phyloP scores from a whole-genome alignment of 352 stramenopile genomes.

The Pythium aquatile region DNA sequence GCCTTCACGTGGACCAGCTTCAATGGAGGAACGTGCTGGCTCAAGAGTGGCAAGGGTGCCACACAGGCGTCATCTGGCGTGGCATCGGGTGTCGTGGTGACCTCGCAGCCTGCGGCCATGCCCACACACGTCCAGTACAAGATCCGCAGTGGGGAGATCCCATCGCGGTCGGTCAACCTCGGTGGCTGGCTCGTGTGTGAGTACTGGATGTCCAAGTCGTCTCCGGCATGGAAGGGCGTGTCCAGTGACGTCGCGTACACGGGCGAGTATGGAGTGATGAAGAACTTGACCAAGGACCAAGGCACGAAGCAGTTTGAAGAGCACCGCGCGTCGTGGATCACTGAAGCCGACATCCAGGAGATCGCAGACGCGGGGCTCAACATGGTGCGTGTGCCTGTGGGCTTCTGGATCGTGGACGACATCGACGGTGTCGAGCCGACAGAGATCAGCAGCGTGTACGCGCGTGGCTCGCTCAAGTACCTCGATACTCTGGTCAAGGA shows the following conservation, averaged over 20 bases:
- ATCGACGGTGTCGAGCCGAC: slow-evolving; percentile 1
- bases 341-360: slow-evolving; percentile 5
- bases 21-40: background rate
- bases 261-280: slow-evolving; percentile 25
- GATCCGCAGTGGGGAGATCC: slow-evolving; percentile 27
- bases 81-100: background rate
- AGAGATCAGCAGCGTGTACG: slow-evolving; percentile 17
- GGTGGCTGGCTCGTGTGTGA: slow-evolving; percentile 33
- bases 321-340: slow-evolving; percentile 38
- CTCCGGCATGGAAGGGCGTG: slow-evolving; percentile 56
- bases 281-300: background rate
- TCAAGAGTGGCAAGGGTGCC: background rate
- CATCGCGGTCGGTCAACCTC: slow-evolving; percentile 50
- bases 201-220: slow-evolving; percentile 56
- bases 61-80: background rate
- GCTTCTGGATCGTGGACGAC: slow-evolving; percentile 53
- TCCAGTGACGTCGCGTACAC: background rate
- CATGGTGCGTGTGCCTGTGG: slow-evolving; percentile 34
- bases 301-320: background rate
- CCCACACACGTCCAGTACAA: slow-evolving; percentile 20
- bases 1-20: background rate
- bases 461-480: slow-evolving; percentile 39
- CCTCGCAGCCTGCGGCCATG: too few relatives aligned
- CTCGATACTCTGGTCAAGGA: slow-evolving; percentile 49
- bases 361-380: slow-evolving; percentile 38